Conservation (phyloP, 148 eudicot genomes). For the Amaranthus cruentus region DNA sequence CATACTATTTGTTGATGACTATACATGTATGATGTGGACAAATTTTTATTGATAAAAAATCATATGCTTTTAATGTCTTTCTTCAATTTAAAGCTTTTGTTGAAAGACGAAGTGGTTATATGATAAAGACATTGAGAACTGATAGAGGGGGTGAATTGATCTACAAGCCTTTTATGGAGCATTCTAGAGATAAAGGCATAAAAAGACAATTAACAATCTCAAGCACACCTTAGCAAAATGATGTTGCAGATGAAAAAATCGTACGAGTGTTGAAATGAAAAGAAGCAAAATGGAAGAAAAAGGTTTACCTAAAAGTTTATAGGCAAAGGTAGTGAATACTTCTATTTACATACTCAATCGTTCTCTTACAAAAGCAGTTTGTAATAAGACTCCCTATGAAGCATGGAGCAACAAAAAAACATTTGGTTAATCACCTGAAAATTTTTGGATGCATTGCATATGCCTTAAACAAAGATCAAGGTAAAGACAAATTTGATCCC, state of each 20-base stretch:
- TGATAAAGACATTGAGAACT: too few species aligned
- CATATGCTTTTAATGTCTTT: too few species aligned
- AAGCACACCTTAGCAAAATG: neutral
- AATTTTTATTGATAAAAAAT: too few species aligned
- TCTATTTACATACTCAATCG: neutral
- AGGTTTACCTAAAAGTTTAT: neutral
- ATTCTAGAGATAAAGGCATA: neutral
- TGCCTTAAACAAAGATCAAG: too few species aligned
- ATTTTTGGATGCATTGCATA: conserved; percentile 6
- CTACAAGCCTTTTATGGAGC: neutral
- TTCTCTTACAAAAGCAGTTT: neutral
- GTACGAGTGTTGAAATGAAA: neutral
- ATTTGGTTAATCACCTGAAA: neutral
- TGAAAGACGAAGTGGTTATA: too few species aligned
- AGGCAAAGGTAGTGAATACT: neutral
- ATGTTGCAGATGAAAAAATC: neutral
- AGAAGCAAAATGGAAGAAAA: neutral
- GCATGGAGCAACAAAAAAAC: conserved; percentile 4
- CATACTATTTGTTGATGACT: too few species aligned
- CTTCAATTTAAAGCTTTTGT: too few species aligned
- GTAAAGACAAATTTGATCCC: too few species aligned
- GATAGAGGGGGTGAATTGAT: too few species aligned
- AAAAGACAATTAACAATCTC: neutral
- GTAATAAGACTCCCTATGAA: neutral
- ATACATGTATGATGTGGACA: too few species aligned